These are phyloP conservation scores for Emmonsiellopsis sp. DNA, from an alignment of 2,329 filamentous ascomycete species.

Conservation along the genomic window DNA sequence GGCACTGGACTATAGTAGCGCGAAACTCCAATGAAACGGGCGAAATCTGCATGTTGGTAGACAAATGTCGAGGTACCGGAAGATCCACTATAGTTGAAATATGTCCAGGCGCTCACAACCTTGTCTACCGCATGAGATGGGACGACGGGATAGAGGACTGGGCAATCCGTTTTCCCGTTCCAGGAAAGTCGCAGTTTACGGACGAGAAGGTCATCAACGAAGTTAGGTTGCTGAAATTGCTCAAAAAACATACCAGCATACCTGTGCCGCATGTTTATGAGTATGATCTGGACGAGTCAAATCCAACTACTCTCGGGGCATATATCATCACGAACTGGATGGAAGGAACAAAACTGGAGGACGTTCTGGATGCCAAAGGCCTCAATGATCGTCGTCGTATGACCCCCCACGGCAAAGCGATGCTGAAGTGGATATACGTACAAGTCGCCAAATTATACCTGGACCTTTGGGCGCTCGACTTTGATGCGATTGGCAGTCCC, in stretches of 20 bases:
- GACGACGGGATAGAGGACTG: background rate
- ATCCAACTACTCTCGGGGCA: background rate
- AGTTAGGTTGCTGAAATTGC: slow-evolving; percentile 11
- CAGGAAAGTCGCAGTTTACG: slow-evolving; percentile 13
- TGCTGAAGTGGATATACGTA: background rate
- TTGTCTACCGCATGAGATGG: background rate
- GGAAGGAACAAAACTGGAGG: background rate
- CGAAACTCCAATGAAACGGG: no score
- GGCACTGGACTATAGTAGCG: no score
- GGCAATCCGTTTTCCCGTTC: slow-evolving; percentile 15
- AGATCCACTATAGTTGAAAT: no score
- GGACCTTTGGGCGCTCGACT: background rate
- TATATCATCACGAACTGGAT: background rate
- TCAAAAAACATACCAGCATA: slow-evolving; percentile 12
- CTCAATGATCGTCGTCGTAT: background rate
- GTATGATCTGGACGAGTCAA: background rate
- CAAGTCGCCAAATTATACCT: background rate
- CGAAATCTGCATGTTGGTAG: no score
- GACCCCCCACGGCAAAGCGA: background rate
- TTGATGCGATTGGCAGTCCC: background rate
- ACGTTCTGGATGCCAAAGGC: background rate
- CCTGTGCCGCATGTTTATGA: slow-evolving; percentile 9
- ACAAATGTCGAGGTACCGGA: no score
- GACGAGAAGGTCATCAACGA: slow-evolving; percentile 17
- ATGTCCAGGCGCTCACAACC: background rate